Evolutionary conservation across 2,329 filamentous ascomycete species (phyloP).

Genomic region (Aureobasidium vineae): DNA sequence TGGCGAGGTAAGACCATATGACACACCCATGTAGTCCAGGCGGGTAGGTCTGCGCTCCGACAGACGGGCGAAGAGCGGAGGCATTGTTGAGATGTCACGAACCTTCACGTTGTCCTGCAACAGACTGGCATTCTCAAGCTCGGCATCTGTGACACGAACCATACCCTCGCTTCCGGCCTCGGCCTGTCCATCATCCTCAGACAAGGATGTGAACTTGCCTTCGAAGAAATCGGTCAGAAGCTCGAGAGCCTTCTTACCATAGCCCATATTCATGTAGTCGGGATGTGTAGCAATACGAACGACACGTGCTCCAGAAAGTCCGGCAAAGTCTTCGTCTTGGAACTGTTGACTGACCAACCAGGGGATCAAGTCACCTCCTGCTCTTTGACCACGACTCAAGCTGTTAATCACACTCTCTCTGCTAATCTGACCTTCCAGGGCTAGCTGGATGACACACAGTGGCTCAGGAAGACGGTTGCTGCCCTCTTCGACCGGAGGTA

Average conservation of each 20-base stretch:
- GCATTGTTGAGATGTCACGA: slow-evolving; percentile 86
- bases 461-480: slow-evolving; percentile 83
- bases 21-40: slow-evolving; percentile 93
- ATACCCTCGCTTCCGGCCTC: slow-evolving; percentile 56
- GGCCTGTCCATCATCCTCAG: slow-evolving; percentile 61
- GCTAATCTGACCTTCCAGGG: slow-evolving; percentile 93
- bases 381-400: slow-evolving; percentile 81
- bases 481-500: slow-evolving; percentile 76
- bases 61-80: slow-evolving; percentile 86
- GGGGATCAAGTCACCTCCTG: slow-evolving; percentile 89
- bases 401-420: slow-evolving; percentile 87
- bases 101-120: slow-evolving; percentile 86
- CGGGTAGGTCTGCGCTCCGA: slow-evolving; percentile 74
- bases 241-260: slow-evolving; percentile 83
- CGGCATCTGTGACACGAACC: slow-evolving; percentile 75
- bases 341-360: slow-evolving; percentile 98
- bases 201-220: slow-evolving; percentile 81
- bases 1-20: slow-evolving; percentile 81
- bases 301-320: slow-evolving; percentile 84
- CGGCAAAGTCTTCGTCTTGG: slow-evolving; percentile 94
- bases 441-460: slow-evolving; percentile 90
- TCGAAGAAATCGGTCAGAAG: slow-evolving; percentile 92
- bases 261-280: slow-evolving; percentile 89
- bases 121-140: slow-evolving; percentile 72
- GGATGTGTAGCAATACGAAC: slow-evolving; percentile 97